phyloP scores from a whole-genome alignment of 495 filamentous ascomycete species.

The Pyronema omphalodes region DNA sequence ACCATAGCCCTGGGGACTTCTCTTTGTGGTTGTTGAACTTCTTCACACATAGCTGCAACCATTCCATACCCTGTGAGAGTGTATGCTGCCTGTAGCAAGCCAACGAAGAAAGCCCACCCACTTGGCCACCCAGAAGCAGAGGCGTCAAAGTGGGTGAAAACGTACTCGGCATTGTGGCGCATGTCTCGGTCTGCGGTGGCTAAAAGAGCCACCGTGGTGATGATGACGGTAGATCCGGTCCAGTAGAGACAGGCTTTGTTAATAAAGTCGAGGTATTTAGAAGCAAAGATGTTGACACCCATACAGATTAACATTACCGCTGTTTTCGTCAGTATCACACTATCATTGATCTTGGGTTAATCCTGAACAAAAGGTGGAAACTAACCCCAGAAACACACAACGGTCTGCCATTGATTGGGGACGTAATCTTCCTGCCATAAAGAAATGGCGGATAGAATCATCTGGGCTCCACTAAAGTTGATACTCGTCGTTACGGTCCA shows the following conservation, averaged over 20 bases:
- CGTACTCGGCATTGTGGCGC: slow-evolving; percentile 34
- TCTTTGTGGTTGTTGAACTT: slow-evolving; percentile 35
- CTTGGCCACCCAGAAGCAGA: slow-evolving; percentile 36
- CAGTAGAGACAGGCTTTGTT: slow-evolving; percentile 53
- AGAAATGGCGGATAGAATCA: slow-evolving; percentile 43
- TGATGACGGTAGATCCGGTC: slow-evolving; percentile 39
- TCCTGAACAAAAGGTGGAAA: not conserved
- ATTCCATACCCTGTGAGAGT: slow-evolving; percentile 43
- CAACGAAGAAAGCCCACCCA: slow-evolving; percentile 37
- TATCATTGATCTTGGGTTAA: not conserved
- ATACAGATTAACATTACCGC: slow-evolving; percentile 39
- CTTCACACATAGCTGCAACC: slow-evolving; percentile 40
- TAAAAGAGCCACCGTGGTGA: slow-evolving; percentile 40
- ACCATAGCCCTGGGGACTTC: slow-evolving; percentile 44
- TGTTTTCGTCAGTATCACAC: not conserved
- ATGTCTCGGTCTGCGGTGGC: slow-evolving; percentile 35
- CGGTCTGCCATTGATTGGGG: slow-evolving; percentile 42
- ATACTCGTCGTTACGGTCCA: slow-evolving; percentile 35
- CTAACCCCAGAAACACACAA: slow-evolving; percentile 40
- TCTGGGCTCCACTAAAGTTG: slow-evolving; percentile 37
- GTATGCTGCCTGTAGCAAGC: slow-evolving; percentile 36
- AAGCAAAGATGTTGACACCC: slow-evolving; percentile 38
- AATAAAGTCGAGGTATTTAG: slow-evolving; percentile 41
- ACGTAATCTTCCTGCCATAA: slow-evolving; percentile 44
- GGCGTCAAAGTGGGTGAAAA: slow-evolving; percentile 45